Evolutionary conservation across 768 basidiomycete species (phyloP), one percentile per base, ranked within the genome.

Genomic region (Holtermannia corniformis): DNA sequence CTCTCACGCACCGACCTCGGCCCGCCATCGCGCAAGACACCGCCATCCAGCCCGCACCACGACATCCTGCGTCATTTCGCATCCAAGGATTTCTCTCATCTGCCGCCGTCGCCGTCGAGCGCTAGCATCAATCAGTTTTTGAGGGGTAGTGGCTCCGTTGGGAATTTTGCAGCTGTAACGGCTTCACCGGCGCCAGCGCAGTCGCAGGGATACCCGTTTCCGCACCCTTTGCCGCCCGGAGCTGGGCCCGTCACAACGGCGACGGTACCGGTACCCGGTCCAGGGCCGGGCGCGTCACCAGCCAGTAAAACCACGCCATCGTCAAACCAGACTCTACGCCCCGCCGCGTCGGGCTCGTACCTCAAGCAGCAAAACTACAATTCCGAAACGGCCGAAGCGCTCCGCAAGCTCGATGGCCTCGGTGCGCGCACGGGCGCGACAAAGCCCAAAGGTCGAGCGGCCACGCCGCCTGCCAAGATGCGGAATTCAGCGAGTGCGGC

Each of bases 371-470:
- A 88, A 81, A 55, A 78, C 62, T 85, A 88, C 62, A 88, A 92
- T 65, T 83, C 87, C 62, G 84, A 84, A 14, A 91, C 93, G 5
- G 86, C 82, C 5, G 91, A 93, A 63, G 88, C 89, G 7, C 76
- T 99, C 28, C 81, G 91, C 50, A 95, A 93, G 73, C 74, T 99
- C 22, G 93, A 99, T 63, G 93, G 93, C 0, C 70, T 95, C 11
- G 84, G 84, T 1, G 86, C 85, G 67, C 82, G 79, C 0, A 59
- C 62, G 20, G 57, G 51, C n/a, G 61, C 54, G 49, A 44, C 14
- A 14, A 59, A 55, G 47, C 46, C 37, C 3, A 49, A 43, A 27
- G n/a, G n/a, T n/a, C n/a, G n/a, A n/a, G n/a, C n/a, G n/a, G n/a
- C n/a, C n/a, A n/a, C n/a, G 13, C 5, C 14, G 46, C 24, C 14